Conservation (phyloP, 78 protist genomes). For the Diacronema lutheri region DNA sequence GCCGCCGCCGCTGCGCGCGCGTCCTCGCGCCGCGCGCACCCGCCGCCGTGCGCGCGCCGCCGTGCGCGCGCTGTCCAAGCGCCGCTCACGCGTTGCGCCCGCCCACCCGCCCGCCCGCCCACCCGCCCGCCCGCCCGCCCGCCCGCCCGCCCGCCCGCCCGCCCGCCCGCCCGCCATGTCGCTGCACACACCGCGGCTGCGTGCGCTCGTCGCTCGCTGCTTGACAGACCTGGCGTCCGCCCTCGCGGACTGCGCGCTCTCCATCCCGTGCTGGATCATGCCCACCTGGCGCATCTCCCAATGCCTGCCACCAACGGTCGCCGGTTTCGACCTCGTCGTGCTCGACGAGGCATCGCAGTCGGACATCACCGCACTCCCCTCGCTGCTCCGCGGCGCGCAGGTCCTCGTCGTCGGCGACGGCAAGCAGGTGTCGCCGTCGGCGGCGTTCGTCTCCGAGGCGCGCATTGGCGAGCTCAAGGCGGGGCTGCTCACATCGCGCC, state of each 20-base stretch:
- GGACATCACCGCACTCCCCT: neutral
- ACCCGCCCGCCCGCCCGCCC: too few species aligned
- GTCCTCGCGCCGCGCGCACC: too few species aligned
- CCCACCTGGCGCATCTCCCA: conserved; percentile 12
- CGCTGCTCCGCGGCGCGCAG: conserved; percentile 10
- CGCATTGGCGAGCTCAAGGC: neutral
- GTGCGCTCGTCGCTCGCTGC: too few species aligned
- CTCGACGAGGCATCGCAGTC: conserved; percentile 27
- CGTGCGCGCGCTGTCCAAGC: too few species aligned
- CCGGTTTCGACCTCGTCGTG: neutral
- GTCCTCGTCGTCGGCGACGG: conserved; percentile 12
- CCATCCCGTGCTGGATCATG: conserved; percentile 18
- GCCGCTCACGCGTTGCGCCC: too few species aligned
- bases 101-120: too few species aligned
- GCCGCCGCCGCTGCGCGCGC: too few species aligned
- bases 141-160: too few species aligned
- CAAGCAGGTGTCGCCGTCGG: conserved; percentile 3
- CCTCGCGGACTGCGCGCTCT: neutral
- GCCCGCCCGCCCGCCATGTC: too few species aligned
- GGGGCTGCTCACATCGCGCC: neutral
- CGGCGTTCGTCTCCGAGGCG: neutral
- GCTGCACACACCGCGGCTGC: too few species aligned
- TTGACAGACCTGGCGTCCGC: conserved; percentile 15
- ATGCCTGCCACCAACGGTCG: neutral
- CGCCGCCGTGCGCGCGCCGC: too few species aligned